Evolutionary conservation across 1,284 basidiomycete species (phyloP).

Genomic region (Tilletia caries): DNA sequence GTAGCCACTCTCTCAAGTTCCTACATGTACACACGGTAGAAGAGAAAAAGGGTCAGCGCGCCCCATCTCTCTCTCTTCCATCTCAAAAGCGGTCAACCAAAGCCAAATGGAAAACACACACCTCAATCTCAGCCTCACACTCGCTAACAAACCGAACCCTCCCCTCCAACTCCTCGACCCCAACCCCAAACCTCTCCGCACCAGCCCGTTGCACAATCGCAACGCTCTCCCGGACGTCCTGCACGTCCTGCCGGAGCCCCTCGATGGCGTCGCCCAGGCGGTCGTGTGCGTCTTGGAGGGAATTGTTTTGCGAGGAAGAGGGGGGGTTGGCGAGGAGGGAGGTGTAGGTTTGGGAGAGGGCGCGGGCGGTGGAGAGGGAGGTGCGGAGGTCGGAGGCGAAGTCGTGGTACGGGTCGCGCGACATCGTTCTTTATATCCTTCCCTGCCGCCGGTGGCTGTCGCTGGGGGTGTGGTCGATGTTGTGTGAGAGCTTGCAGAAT

Average conservation of each 20-base stretch:
- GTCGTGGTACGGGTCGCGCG: conserved; percentile 48
- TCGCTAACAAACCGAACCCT: conserved; percentile 34
- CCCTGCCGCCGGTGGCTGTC: too few species aligned
- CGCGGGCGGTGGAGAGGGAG: conserved; percentile 32
- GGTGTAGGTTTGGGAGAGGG: conserved; percentile 29
- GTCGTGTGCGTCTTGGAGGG: conserved; percentile 29
- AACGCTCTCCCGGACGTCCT: conserved; percentile 46
- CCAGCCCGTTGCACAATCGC: conserved; percentile 44
- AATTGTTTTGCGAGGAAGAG: not conserved
- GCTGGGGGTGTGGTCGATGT: too few species aligned
- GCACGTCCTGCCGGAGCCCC: conserved; percentile 40
- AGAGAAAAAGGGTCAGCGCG: not conserved
- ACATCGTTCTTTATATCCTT: conserved; percentile 25
- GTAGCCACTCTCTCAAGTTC: not conserved
- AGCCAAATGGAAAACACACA: conserved; percentile 10
- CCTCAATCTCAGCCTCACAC: conserved; percentile 36
- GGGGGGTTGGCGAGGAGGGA: conserved; percentile 21
- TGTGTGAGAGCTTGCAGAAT: not conserved
- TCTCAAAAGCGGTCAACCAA: not conserved
- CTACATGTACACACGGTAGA: not conserved
- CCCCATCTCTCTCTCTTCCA: not conserved
- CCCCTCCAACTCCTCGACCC: conserved; percentile 30
- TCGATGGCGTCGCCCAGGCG: conserved; percentile 35
- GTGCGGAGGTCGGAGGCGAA: conserved; percentile 44
- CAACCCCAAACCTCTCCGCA: conserved; percentile 43